These are phyloP conservation scores for Ogataea degrootiae DNA, from an alignment of 805 yeast species.

Conservation along the genomic window DNA sequence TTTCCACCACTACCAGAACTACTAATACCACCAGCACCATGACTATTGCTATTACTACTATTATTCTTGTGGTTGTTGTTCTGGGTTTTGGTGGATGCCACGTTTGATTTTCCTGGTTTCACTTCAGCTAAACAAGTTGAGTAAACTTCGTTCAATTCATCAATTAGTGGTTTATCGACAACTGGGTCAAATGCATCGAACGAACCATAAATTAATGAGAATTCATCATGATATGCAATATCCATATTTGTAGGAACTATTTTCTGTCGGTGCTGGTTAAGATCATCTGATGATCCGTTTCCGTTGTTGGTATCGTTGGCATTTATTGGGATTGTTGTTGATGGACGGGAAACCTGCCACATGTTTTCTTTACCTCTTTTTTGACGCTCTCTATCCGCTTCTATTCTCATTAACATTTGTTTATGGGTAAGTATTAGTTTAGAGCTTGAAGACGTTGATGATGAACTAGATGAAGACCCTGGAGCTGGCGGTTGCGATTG, in stretches of 20 bases:
- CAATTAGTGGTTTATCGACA: conserved; percentile 20
- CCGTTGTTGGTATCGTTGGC: too few relatives aligned
- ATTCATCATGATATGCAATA: conserved; percentile 24
- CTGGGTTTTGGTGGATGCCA: not conserved
- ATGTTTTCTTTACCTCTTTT: conserved; percentile 76
- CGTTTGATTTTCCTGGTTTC: not conserved
- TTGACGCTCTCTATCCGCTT: conserved; percentile 87
- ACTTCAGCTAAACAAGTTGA: conserved; percentile 4
- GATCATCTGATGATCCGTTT: too few relatives aligned
- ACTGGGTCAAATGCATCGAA: conserved; percentile 13
- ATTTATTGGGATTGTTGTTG: too few relatives aligned
- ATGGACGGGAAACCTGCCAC: conserved; percentile 50
- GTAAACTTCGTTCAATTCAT: conserved; percentile 22
- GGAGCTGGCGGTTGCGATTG: not conserved
- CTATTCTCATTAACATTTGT: conserved; percentile 75
- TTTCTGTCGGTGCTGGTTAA: too few relatives aligned
- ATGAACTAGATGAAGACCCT: not conserved
- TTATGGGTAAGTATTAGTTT: conserved; percentile 22
- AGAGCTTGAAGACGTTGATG: not conserved
- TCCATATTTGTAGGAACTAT: conserved; percentile 33
- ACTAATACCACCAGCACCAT: too few relatives aligned
- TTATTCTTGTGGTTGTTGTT: not conserved
- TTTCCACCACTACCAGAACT: too few relatives aligned
- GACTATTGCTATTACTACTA: not conserved
- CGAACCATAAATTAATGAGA: conserved; percentile 25